Evolutionary conservation across 1,284 basidiomycete genomes (phyloP).

Genomic region (Puccinia novopanici): DNA sequence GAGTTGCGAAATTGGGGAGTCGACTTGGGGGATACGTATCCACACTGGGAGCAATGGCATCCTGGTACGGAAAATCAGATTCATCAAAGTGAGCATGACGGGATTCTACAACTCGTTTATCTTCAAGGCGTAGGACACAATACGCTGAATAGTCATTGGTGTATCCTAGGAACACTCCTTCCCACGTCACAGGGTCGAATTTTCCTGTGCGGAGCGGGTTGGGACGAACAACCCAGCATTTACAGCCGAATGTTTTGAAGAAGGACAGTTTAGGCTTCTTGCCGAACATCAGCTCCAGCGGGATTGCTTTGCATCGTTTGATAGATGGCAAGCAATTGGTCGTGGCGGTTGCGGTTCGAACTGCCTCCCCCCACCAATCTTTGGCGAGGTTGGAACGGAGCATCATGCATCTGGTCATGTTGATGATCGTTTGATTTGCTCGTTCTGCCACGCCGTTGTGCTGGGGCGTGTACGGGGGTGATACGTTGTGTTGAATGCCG

Average conservation of each 20-base stretch:
- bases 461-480: no score
- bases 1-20: neutral
- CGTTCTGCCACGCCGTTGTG: neutral
- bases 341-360: neutral
- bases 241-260: slow-evolving; percentile 5
- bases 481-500: no score
- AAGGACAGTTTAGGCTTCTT: neutral
- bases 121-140: neutral
- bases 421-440: slow-evolving; percentile 8
- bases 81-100: slow-evolving; percentile 14
- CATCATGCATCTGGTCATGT: neutral
- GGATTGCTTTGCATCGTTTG: neutral
- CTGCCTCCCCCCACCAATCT: slow-evolving; percentile 12
- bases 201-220: neutral
- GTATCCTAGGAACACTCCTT: slow-evolving; percentile 10
- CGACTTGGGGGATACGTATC: neutral
- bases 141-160: slow-evolving; percentile 1
- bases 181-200: neutral
- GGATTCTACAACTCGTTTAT: neutral
- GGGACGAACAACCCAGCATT: neutral
- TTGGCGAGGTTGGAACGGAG: neutral
- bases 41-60: neutral
- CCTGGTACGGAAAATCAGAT: neutral
- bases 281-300: neutral
- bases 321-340: slow-evolving; percentile 8